Evolutionary conservation across 179 eudicot species (phyloP).

Genomic region (Silene vulgaris): DNA sequence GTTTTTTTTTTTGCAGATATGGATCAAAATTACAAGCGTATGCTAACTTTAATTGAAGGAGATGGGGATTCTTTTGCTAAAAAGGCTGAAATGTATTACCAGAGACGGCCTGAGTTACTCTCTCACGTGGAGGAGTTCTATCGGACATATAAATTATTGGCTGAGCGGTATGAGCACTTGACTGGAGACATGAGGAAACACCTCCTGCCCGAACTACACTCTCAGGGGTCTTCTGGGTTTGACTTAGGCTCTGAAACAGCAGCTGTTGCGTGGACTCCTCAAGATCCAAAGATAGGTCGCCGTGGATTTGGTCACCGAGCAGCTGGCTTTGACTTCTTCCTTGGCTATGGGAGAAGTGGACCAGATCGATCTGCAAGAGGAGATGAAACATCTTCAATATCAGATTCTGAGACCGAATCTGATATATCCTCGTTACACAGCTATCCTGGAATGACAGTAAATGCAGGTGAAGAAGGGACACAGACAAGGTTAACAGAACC

Average conservation of each 20-base stretch:
- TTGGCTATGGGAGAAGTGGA: conserved; percentile 57
- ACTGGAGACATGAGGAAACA: conserved; percentile 64
- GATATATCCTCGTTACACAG: conserved; percentile 72
- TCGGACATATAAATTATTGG: conserved; percentile 35
- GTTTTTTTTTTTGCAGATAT: conserved; percentile 44
- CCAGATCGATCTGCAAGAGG: conserved; percentile 49
- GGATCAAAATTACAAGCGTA: conserved; percentile 40
- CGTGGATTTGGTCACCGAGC: conserved; percentile 75
- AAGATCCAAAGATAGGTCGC: conserved; percentile 37
- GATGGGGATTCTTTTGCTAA: conserved; percentile 44
- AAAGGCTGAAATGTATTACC: conserved; percentile 46
- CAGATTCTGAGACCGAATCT: conserved; percentile 85
- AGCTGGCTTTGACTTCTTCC: conserved; percentile 83
- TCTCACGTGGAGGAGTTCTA: conserved; percentile 42
- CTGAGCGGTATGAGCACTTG: conserved; percentile 41
- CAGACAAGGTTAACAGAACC: conserved; percentile 46
- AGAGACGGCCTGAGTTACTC: conserved; percentile 36
- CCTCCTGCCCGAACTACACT: conserved; percentile 59
- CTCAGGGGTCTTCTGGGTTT: conserved; percentile 58
- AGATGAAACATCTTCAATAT: conserved; percentile 62
- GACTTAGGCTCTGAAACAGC: conserved; percentile 56
- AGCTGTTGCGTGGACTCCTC: conserved; percentile 28
- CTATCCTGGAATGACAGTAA: conserved; percentile 37
- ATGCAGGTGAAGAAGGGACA: conserved; percentile 43
- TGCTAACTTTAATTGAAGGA: conserved; percentile 39